A percentile compares a stretch with the other conserved stretches of the same genome.
These are phyloP conservation scores for Debaryomyces psychrophilus DNA, from an alignment of 1,139 yeast genomes.

Conservation along the genomic window DNA sequence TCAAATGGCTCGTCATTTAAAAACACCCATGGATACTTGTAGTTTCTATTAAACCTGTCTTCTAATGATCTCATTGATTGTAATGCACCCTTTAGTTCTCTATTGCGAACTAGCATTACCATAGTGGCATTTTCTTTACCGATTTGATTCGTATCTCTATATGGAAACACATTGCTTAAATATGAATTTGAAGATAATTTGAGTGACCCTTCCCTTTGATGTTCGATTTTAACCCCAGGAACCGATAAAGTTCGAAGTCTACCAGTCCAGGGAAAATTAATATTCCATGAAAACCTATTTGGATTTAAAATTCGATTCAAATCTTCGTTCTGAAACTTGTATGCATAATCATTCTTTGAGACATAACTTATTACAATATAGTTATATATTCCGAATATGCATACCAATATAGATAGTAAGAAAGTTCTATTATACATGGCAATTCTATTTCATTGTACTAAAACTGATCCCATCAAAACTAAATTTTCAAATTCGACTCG, in stretches of 20 bases:
- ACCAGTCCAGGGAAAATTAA: background rate
- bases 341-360: background rate
- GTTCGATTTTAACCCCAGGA: background rate
- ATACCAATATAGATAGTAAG: constrained; percentile 1
- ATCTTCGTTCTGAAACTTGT: constrained; percentile 2
- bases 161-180: constrained; percentile 30
- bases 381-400: background rate
- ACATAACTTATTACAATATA: background rate
- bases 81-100: constrained; percentile 45
- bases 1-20: constrained; percentile 48
- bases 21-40: constrained; percentile 52
- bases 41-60: constrained; percentile 49
- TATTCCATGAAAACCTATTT: background rate
- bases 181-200: constrained; percentile 52
- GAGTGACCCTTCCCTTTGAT: constrained; percentile 17
- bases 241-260: background rate
- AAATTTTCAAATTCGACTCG: background rate
- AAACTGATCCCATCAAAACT: background rate
- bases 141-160: constrained; percentile 35
- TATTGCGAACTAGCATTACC: constrained; percentile 50
- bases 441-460: background rate
- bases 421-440: background rate
- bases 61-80: constrained; percentile 48
- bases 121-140: constrained; percentile 56
- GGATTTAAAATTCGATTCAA: constrained; percentile 3